Conservation (phyloP, 352 stramenopile species). For the Phytophthora aleatoria region DNA sequence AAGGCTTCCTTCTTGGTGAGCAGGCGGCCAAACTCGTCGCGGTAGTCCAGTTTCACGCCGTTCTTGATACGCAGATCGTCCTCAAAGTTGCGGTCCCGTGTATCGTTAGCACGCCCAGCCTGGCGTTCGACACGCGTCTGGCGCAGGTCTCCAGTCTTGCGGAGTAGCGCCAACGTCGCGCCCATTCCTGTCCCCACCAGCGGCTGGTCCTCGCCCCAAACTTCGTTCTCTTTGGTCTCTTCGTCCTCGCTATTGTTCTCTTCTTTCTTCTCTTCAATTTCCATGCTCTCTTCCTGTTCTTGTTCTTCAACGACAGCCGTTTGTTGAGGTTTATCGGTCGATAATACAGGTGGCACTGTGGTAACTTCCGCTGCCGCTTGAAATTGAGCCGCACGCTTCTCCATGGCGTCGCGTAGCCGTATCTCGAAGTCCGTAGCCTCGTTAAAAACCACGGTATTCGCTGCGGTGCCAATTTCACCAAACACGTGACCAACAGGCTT, state of each 20-base stretch:
- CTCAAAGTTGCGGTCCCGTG: slow-evolving; percentile 92
- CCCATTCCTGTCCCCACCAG: slow-evolving; percentile 88
- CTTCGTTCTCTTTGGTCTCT: slow-evolving; percentile 53
- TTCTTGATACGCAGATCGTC: slow-evolving; percentile 86
- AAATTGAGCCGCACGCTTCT: slow-evolving; percentile 66
- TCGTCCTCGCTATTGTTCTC: slow-evolving; percentile 54
- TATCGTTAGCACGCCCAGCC: slow-evolving; percentile 94
- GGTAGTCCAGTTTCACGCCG: slow-evolving; percentile 95
- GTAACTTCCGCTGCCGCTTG: slow-evolving; percentile 27
- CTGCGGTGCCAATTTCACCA: slow-evolving; percentile 23
- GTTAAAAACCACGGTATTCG: slow-evolving; percentile 78
- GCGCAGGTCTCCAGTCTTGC: slow-evolving; percentile 92
- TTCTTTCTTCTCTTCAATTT: slow-evolving; percentile 35
- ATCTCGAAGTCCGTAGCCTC: slow-evolving; percentile 88
- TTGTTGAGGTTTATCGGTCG: slow-evolving; percentile 8
- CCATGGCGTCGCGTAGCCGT: slow-evolving; percentile 73
- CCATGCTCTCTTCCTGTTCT: slow-evolving; percentile 32
- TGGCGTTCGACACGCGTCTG: slow-evolving; percentile 90
- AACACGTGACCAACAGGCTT: slow-evolving; percentile 63
- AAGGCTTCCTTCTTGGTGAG: slow-evolving; percentile 98
- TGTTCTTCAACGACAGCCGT: slow-evolving; percentile 38
- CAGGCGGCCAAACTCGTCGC: slow-evolving; percentile 95
- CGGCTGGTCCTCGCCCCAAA: slow-evolving; percentile 87
- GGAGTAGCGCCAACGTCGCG: slow-evolving; percentile 92
- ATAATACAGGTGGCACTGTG: neutral